phyloP scores from a whole-genome alignment of 1,139 yeast genomes.

The Protomyces arabidopsidicola region DNA sequence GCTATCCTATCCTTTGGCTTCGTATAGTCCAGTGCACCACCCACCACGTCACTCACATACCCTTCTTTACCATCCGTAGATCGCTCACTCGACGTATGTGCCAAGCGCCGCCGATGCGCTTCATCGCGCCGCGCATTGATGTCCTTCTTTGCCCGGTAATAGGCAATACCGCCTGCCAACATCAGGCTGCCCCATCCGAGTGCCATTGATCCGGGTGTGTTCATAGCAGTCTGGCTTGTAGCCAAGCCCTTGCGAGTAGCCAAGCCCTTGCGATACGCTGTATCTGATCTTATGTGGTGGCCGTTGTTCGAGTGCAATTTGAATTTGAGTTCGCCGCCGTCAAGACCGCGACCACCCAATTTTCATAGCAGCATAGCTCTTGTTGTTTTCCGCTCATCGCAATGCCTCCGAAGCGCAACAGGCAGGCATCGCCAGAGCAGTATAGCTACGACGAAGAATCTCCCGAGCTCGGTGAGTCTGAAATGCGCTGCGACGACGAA shows the following conservation, averaged over 20 bases:
- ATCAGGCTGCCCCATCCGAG: constrained; percentile 24
- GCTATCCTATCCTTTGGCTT: constrained; percentile 13
- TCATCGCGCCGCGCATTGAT: constrained; percentile 23
- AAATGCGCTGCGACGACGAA: constrained; percentile 19
- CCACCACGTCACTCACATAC: not conserved
- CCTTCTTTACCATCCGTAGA: not conserved
- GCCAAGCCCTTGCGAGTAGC: not conserved
- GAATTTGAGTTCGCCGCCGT: too few species aligned
- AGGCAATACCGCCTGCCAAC: constrained; percentile 22
- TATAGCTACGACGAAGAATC: constrained; percentile 7
- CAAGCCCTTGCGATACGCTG: too few species aligned
- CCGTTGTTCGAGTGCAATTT: too few species aligned
- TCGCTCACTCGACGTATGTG: constrained; percentile 17
- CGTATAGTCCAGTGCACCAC: not conserved
- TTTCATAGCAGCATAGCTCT: too few species aligned
- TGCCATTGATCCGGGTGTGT: constrained; percentile 25
- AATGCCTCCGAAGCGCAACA: not conserved
- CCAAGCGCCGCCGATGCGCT: constrained; percentile 13
- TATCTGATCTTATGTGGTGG: too few species aligned
- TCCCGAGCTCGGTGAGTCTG: constrained; percentile 21
- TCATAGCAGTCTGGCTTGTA: too few species aligned
- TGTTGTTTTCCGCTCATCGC: too few species aligned
- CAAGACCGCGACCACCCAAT: too few species aligned
- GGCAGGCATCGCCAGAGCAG: not conserved
- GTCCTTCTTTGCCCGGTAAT: constrained; percentile 25